Base-by-base conservation (phyloP, 1,284 basidiomycete species). In the Waitea zeae region DNA sequence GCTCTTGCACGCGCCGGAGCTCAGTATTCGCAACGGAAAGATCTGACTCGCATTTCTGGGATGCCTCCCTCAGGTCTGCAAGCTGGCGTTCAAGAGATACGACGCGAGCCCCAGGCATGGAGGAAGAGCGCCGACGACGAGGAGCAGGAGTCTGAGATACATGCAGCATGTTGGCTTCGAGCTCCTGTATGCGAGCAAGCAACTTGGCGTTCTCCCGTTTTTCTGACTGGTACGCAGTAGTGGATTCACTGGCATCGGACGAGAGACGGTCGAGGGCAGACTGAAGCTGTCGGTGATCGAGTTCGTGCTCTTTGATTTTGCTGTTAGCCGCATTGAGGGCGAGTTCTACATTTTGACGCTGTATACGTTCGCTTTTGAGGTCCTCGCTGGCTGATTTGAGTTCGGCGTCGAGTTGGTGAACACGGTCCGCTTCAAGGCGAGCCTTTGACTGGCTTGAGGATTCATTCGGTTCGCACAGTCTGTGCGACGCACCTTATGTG, bases 251-350 rank as follows among this genome's bases (percentile, higher is more conserved):
- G 3, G 70, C 70, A n/a, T 60, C 57, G 31, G 59, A 53, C 2
- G 75, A 70, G 20, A 77, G 42, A 3, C 59, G 58, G 33, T 74
- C 64, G n/a, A 81, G 54, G 24, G 60, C 63, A 22, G 60, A 53
- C 40, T 80, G 65, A 22, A 80, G 58, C 36, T 76, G 67, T 28
- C 56, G 61, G 20, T 57, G 52, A 34, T 64, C 58, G 26, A 59
- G 48, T 33, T 69, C 64, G 38, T 68, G 60, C 12, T 52, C 52
- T 45, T 64, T 71, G 37, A 67, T 48, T 39, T 61, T 69, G 42
- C 64, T 61, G 31, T 66, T 57, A 3, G 66, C 59, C 20, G 58
- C 48, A 12, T 47, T 48, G 17, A 78, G 52, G 9, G 72, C 59
- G 6, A 56, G 47, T 39, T 68, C 61, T 0, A 61, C 46, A 43